These are phyloP conservation scores for Podaxis carcinomalis DNA, from an alignment of 768 basidiomycete species.

Conservation along the genomic window DNA sequence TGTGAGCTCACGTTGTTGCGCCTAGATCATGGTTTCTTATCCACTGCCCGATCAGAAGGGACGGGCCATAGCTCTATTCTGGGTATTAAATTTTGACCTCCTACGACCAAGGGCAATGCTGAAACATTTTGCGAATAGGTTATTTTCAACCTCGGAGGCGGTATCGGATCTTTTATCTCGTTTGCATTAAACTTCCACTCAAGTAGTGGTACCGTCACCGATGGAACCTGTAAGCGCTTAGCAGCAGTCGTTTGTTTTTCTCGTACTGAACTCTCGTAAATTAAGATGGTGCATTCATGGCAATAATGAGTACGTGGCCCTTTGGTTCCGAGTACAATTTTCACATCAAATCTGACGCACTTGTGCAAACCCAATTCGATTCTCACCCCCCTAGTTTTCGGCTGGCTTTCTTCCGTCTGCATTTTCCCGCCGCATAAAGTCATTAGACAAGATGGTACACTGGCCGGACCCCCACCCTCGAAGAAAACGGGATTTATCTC, in stretches of 20 bases:
- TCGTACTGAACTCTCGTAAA: not conserved
- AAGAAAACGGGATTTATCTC: conserved; percentile 11
- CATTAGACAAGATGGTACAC: conserved; percentile 20
- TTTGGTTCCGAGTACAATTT: not conserved
- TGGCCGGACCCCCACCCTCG: conserved; percentile 19
- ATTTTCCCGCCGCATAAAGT: conserved; percentile 24
- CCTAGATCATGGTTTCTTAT: conserved; percentile 26
- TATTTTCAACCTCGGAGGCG: conserved; percentile 26
- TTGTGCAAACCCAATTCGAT: not conserved
- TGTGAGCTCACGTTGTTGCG: not conserved
- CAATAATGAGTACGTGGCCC: conserved; percentile 22
- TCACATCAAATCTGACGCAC: not conserved
- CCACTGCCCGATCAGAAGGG: conserved; percentile 25
- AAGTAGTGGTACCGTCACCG: conserved; percentile 23
- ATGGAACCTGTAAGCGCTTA: conserved; percentile 22
- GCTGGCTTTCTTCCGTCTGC: conserved; percentile 20
- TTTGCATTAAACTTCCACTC: conserved; percentile 25
- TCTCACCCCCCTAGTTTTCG: conserved; percentile 15
- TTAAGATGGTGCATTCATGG: conserved; percentile 25
- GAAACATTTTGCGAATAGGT: conserved; percentile 12
- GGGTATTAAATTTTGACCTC: conserved; percentile 12
- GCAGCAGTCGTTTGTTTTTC: not conserved
- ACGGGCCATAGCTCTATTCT: conserved; percentile 23
- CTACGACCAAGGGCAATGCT: not conserved
- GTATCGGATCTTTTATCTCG: conserved; percentile 26